A percentile compares a stretch with the other conserved stretches of the same genome.
Evolutionary conservation across 2,329 filamentous ascomycete species (phyloP).

Genomic region (Hirsutella minnesotensis): DNA sequence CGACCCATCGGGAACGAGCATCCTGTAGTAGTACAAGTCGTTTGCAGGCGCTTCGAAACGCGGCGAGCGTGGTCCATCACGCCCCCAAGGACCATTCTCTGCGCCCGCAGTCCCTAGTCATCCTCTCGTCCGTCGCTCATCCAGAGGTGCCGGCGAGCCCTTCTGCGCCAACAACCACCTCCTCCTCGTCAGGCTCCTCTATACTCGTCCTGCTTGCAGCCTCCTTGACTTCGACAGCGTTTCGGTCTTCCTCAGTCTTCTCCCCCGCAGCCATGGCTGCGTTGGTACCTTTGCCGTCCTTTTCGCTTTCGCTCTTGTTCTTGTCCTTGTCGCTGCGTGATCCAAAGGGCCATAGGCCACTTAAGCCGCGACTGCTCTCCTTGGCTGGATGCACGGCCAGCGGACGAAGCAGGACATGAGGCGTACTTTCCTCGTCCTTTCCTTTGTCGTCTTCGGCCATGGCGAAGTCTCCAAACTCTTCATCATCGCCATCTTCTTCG

Average conservation of each 20-base stretch:
- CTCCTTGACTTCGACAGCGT: conserved; percentile 39
- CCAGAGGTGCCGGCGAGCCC: conserved; percentile 2
- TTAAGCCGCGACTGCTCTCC: conserved; percentile 28
- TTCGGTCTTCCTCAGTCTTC: conserved; percentile 23
- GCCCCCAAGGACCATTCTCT: too few species aligned
- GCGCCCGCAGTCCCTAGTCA: too few species aligned
- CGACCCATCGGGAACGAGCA: conserved; percentile 1
- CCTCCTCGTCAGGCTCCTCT: conserved; percentile 46
- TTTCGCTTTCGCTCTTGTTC: conserved; percentile 14
- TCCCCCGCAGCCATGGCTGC: conserved; percentile 3
- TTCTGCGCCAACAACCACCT: conserved; percentile 24
- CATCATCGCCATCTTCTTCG: conserved; percentile 40
- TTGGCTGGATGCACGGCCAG: conserved; percentile 39
- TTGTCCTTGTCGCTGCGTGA: conserved; percentile 21
- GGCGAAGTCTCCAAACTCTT: conserved; percentile 59
- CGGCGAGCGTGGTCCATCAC: too few species aligned
- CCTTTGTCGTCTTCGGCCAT: conserved; percentile 41
- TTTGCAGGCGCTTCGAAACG: not conserved
- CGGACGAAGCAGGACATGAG: conserved; percentile 40
- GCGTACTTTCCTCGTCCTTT: conserved; percentile 16
- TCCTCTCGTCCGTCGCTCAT: not conserved
- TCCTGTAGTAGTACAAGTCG: not conserved
- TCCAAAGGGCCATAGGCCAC: conserved; percentile 49
- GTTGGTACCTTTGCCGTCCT: conserved; percentile 13
- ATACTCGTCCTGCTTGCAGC: conserved; percentile 44